phyloP scores from a whole-genome alignment of 768 basidiomycete genomes.

The Leccinum boreale region DNA sequence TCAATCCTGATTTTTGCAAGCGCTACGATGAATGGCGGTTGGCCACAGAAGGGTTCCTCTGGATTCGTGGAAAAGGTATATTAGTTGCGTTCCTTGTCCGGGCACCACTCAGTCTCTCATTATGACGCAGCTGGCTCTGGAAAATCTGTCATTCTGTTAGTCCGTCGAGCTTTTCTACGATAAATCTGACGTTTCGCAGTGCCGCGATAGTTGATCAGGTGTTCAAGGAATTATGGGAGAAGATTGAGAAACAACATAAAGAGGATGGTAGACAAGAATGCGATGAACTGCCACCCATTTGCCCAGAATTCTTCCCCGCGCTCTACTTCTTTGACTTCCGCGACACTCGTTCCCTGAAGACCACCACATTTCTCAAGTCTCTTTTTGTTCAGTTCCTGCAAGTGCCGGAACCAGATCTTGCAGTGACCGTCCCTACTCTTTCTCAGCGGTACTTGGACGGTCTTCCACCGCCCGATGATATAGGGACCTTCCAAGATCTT shows the following conservation, averaged over 20 bases:
- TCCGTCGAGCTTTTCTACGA: neutral
- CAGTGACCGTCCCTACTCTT: constrained; percentile 21
- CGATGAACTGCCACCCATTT: constrained; percentile 16
- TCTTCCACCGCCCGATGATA: constrained; percentile 18
- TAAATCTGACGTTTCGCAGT: constrained; percentile 12
- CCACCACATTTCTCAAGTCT: constrained; percentile 20
- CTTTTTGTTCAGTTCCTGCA: constrained; percentile 28
- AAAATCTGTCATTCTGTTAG: constrained; percentile 25
- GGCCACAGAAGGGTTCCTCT: constrained; percentile 20
- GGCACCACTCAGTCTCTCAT: constrained; percentile 1
- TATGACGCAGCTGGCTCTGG: constrained; percentile 15
- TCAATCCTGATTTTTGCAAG: constrained; percentile 16
- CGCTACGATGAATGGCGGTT: constrained; percentile 20
- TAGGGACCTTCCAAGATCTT: constrained; percentile 12
- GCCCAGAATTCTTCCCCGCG: constrained; percentile 24
- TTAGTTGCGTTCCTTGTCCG: neutral
- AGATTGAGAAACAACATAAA: constrained; percentile 22
- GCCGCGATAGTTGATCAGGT: constrained; percentile 23
- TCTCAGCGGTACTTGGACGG: constrained; percentile 12
- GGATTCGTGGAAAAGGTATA: constrained; percentile 25
- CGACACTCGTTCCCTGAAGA: constrained; percentile 19
- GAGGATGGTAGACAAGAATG: constrained; percentile 13
- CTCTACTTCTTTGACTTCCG: constrained; percentile 30
- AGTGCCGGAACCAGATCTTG: constrained; percentile 18
- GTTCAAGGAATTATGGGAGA: constrained; percentile 22